Evolutionary conservation across 2,329 filamentous ascomycete species (phyloP).

Genomic region (Fonsecaea erecta): DNA sequence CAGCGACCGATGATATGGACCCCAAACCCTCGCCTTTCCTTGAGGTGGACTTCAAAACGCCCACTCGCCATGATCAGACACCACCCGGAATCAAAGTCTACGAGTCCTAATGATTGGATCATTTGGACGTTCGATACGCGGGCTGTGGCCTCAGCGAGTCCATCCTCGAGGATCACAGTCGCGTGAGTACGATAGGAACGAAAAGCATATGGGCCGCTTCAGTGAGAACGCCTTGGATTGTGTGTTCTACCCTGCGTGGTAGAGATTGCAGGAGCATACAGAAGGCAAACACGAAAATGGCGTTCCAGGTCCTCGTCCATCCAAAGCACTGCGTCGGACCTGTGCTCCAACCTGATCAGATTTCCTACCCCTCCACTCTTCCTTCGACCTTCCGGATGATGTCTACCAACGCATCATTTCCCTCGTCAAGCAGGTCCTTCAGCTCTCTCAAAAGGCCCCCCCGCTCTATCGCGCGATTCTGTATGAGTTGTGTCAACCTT

Average conservation of each 20-base stretch:
- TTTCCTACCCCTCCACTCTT: background rate
- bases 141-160: background rate
- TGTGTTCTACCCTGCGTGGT: background rate
- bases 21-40: background rate
- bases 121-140: background rate
- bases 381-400: background rate
- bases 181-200: background rate
- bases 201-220: background rate
- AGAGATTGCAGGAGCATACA: background rate
- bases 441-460: constrained; percentile 3
- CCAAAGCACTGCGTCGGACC: background rate
- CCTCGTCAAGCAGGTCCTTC: constrained; percentile 3
- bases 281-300: background rate
- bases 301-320: background rate
- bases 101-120: background rate
- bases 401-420: constrained; percentile 5
- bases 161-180: background rate
- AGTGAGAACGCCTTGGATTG: background rate
- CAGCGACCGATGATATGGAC: background rate
- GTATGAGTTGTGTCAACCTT: background rate
- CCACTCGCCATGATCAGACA: background rate
- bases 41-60: background rate
- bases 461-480: background rate
- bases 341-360: background rate
- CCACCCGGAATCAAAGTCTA: background rate